Conservation (phyloP, 805 yeast genomes). For the Kregervanrija pseudodelftensis region DNA sequence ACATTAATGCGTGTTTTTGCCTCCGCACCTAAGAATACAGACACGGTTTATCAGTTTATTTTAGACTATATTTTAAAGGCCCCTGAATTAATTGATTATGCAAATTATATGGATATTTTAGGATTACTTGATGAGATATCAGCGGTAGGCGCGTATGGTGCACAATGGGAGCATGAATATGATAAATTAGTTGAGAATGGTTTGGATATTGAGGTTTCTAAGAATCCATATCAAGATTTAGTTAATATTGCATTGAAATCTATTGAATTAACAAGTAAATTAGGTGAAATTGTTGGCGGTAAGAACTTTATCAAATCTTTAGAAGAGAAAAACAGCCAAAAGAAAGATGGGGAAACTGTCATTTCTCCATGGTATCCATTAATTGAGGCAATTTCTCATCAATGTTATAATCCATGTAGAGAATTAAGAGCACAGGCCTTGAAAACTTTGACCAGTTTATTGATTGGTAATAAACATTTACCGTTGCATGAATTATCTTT, state of each 20-base stretch:
- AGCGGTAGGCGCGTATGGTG: slow-evolving; percentile 73
- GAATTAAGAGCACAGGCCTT: slow-evolving; percentile 66
- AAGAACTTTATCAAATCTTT: slow-evolving; percentile 25
- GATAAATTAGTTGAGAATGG: slow-evolving; percentile 38
- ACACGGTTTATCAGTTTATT: slow-evolving; percentile 40
- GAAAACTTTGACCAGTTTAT: slow-evolving; percentile 45
- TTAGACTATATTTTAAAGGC: slow-evolving; percentile 30
- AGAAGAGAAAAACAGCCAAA: slow-evolving; percentile 20
- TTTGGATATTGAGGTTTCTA: slow-evolving; percentile 32
- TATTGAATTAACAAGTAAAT: slow-evolving; percentile 49
- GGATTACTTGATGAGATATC: slow-evolving; percentile 76
- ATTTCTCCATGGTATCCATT: slow-evolving; percentile 45
- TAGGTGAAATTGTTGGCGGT: slow-evolving; percentile 32
- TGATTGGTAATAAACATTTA: slow-evolving; percentile 32
- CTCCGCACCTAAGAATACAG: slow-evolving; percentile 34
- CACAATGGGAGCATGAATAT: slow-evolving; percentile 64
- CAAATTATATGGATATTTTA: slow-evolving; percentile 56
- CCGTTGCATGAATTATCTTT: slow-evolving; percentile 33
- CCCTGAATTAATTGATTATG: slow-evolving; percentile 33
- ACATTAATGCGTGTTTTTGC: slow-evolving; percentile 38
- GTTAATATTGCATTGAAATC: slow-evolving; percentile 56
- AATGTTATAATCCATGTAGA: slow-evolving; percentile 82
- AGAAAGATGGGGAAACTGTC: slow-evolving; percentile 12
- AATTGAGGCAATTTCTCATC: slow-evolving; percentile 79
- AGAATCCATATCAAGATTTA: slow-evolving; percentile 45